Conservation (phyloP, 176 grass and related monocot genomes). For the Phyllostachys edulis region DNA sequence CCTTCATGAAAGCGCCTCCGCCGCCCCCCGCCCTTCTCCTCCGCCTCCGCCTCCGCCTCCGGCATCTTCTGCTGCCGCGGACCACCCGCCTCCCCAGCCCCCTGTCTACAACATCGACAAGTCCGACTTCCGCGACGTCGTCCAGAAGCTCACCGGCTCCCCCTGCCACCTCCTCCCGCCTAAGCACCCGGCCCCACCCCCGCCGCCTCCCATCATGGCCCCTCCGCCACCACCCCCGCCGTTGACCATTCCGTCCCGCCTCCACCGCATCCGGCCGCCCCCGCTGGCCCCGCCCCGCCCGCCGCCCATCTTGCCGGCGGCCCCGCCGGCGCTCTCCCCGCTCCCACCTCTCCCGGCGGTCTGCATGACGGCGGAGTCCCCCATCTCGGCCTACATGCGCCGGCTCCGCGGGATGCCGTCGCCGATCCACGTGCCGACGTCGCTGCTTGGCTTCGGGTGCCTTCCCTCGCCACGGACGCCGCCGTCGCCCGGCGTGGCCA, state of each 20-base stretch:
- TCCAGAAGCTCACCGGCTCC: conserved; percentile 90
- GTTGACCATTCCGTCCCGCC: conserved; percentile 37
- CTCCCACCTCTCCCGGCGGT: conserved; percentile 76
- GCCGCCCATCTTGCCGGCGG: conserved; percentile 40
- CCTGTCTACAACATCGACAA: conserved; percentile 97
- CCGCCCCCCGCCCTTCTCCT: conserved; percentile 25
- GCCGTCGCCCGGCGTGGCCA: conserved; percentile 69
- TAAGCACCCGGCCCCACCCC: not conserved
- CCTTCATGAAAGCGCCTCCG: conserved; percentile 34
- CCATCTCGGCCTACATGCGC: conserved; percentile 97
- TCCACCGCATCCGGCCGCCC: conserved; percentile 49
- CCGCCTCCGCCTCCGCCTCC: not conserved
- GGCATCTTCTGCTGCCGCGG: conserved; percentile 5
- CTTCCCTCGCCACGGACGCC: conserved; percentile 77
- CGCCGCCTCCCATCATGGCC: conserved; percentile 14
- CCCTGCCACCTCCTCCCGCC: conserved; percentile 52
- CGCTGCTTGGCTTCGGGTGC: conserved; percentile 81
- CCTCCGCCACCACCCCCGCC: conserved; percentile 21
- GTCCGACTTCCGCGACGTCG: conserved; percentile 88
- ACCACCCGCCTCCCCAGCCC: conserved; percentile 64
- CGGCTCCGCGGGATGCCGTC: conserved; percentile 57
- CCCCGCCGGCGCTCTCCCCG: conserved; percentile 53
- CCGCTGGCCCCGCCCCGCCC: conserved; percentile 48
- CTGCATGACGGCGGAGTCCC: conserved; percentile 81
- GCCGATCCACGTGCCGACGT: conserved; percentile 51